Percentiles rank a stretch among this genome's conserved stretches.
These are phyloP conservation scores for Aspergillus costaricaensis DNA, from an alignment of 2,329 filamentous ascomycete species.

Conservation along the genomic window DNA sequence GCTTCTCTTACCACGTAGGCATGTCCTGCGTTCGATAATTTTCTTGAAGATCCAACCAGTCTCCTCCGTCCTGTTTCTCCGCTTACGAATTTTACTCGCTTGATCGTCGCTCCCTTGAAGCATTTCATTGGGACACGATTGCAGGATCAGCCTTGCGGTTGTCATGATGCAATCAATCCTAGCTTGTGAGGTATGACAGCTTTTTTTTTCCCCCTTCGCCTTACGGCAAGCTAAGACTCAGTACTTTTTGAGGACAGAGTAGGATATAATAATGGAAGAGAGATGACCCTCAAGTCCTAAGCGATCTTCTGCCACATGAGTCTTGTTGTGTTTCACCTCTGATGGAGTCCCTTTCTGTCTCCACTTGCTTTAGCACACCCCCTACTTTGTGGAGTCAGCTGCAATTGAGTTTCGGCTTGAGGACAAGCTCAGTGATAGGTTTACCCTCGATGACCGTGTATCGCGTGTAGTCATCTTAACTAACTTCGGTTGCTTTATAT, in stretches of 20 bases:
- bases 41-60: background rate
- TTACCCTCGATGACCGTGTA: background rate
- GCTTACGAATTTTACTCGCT: background rate
- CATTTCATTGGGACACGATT: background rate
- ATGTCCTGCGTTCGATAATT: background rate
- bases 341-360: background rate
- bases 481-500: background rate
- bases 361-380: background rate
- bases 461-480: background rate
- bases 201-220: background rate
- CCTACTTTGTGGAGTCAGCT: background rate
- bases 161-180: background rate
- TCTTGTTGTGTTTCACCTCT: background rate
- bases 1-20: background rate
- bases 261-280: background rate
- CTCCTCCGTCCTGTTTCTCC: background rate
- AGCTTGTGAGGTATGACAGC: background rate
- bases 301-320: background rate
- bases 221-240: background rate
- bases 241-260: background rate
- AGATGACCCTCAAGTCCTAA: background rate
- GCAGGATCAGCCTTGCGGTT: background rate
- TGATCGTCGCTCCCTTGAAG: background rate
- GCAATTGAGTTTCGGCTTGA: background rate
- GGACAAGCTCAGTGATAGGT: background rate